Conservation (phyloP, 192 early-diverging fungal genomes). For the Dimargaris verticillata region DNA sequence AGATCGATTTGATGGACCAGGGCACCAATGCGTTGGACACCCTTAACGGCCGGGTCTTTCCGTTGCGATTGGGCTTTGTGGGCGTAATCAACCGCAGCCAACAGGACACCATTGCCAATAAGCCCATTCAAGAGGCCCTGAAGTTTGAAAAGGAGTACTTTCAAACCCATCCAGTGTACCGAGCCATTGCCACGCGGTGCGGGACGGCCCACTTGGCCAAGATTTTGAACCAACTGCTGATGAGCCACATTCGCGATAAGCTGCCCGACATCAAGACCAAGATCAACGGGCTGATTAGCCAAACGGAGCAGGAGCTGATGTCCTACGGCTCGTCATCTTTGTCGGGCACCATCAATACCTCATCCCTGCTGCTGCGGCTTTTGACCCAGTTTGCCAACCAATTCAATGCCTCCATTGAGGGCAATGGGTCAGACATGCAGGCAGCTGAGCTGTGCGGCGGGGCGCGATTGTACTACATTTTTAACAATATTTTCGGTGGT, state of each 20-base stretch:
- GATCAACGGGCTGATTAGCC: conserved; percentile 56
- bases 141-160: conserved; percentile 52
- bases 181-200: conserved; percentile 48
- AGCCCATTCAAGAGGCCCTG: conserved; percentile 54
- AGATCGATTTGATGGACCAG: conserved; percentile 73
- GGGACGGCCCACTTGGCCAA: conserved; percentile 54
- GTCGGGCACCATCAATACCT: conserved; percentile 15
- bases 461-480: conserved; percentile 68
- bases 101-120: conserved; percentile 52
- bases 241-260: conserved; percentile 65
- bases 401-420: conserved; percentile 63
- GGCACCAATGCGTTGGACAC: conserved; percentile 70
- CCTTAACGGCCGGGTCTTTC: conserved; percentile 56
- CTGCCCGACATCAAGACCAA: conserved; percentile 61
- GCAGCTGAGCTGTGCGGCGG: conserved; percentile 67
- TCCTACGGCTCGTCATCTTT: conserved; percentile 37
- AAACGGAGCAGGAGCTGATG: conserved; percentile 55
- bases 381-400: conserved; percentile 61
- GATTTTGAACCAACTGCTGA: conserved; percentile 52
- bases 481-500: conserved; percentile 60
- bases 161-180: conserved; percentile 50
- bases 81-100: conserved; percentile 73
- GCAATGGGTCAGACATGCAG: conserved; percentile 45
- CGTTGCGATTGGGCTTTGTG: conserved; percentile 63
- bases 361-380: conserved; percentile 43